Conservation (phyloP, 495 filamentous ascomycete species). For the Penicillium silybi region DNA sequence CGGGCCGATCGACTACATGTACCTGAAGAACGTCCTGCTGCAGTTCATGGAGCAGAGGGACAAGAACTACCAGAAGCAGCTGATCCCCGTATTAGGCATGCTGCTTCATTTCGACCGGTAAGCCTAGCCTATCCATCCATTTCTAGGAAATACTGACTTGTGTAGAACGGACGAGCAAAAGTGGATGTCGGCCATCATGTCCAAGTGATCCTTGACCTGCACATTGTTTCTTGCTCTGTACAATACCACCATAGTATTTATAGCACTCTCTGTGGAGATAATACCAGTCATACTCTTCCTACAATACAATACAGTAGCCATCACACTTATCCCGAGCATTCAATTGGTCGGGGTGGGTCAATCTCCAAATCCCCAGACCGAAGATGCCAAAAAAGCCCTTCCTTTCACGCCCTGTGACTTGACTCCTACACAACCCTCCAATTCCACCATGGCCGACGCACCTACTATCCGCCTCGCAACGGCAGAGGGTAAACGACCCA, state of each 20-base stretch:
- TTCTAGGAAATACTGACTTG: slow-evolving; percentile 5
- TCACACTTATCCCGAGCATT: background rate
- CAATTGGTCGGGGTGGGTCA: background rate
- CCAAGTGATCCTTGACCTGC: slow-evolving; percentile 26
- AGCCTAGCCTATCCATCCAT: slow-evolving; percentile 21
- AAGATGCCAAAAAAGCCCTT: background rate
- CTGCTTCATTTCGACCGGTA: slow-evolving; percentile 88
- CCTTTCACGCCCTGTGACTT: background rate
- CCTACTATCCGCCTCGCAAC: slow-evolving; percentile 49
- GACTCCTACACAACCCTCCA: background rate
- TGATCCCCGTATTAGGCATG: slow-evolving; percentile 89
- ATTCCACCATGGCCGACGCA: slow-evolving; percentile 29
- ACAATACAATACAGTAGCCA: background rate
- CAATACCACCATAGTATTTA: slow-evolving; percentile 17
- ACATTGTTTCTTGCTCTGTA: slow-evolving; percentile 7
- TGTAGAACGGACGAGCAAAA: slow-evolving; percentile 78
- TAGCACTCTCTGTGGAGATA: background rate
- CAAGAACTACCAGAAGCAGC: slow-evolving; percentile 81
- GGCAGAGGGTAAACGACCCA: slow-evolving; percentile 31
- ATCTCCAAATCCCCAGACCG: background rate
- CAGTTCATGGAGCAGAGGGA: slow-evolving; percentile 95
- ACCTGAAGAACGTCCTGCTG: slow-evolving; percentile 90
- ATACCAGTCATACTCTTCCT: background rate
- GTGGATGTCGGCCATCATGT: slow-evolving; percentile 76
- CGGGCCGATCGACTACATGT: slow-evolving; percentile 66